These are phyloP conservation scores for Fusarium udum DNA, from an alignment of 2,329 filamentous ascomycete genomes.

Conservation along the genomic window DNA sequence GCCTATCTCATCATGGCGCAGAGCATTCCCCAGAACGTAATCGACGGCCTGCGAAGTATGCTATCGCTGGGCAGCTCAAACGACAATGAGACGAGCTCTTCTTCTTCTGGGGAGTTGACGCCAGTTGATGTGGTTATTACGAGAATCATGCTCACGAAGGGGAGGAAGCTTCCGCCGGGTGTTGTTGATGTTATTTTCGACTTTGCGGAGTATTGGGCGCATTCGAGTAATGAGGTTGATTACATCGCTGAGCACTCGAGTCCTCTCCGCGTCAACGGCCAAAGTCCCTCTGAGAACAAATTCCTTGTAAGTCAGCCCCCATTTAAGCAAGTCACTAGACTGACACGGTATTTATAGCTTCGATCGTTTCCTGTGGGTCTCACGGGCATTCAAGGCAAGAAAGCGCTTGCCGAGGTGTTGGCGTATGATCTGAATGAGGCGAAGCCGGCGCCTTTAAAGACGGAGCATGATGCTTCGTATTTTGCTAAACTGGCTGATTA, in stretches of 20 bases:
- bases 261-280: conserved; percentile 39
- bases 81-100: not conserved
- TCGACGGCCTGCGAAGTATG: conserved; percentile 30
- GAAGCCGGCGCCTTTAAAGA: conserved; percentile 40
- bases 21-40: conserved; percentile 37
- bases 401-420: conserved; percentile 41
- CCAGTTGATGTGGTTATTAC: conserved; percentile 60
- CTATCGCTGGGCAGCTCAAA: not conserved
- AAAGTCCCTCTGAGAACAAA: conserved; percentile 41
- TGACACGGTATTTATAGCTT: conserved; percentile 37
- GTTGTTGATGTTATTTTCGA: conserved; percentile 67
- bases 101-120: conserved; percentile 47
- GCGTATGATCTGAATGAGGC: conserved; percentile 45
- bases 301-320: conserved; percentile 46
- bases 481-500: conserved; percentile 51
- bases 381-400: conserved; percentile 40
- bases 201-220: conserved; percentile 70
- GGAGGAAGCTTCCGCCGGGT: conserved; percentile 60
- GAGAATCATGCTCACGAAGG: conserved; percentile 58
- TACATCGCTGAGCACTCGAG: conserved; percentile 36
- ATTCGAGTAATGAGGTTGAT: conserved; percentile 51
- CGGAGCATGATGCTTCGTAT: conserved; percentile 42
- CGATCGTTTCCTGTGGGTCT: conserved; percentile 53
- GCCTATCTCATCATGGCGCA: conserved; percentile 42
- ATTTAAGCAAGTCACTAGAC: too few species aligned